Evolutionary conservation across 345 rosid species (phyloP).

Genomic region (Rubroshorea leprosula): DNA sequence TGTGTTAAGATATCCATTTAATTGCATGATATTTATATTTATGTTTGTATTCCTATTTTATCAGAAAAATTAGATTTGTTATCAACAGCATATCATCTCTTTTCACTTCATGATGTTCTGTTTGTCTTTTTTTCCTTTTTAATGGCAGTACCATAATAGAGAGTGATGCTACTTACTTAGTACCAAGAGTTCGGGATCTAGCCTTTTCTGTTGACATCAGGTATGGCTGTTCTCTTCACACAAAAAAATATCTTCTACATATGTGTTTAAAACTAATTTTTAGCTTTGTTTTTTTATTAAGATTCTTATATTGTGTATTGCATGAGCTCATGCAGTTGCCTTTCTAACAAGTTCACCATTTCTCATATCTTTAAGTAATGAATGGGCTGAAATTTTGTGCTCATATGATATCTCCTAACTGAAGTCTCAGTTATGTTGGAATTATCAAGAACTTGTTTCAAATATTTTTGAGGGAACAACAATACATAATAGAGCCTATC

Average conservation of each 20-base stretch:
- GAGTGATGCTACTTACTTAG: constrained; percentile 67
- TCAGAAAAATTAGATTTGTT: background rate
- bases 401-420: background rate
- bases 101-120: constrained; percentile 5
- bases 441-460: background rate
- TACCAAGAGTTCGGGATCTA: constrained; percentile 85
- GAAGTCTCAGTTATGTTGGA: background rate
- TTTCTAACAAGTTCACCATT: background rate
- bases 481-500: background rate
- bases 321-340: background rate
- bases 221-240: too few relatives aligned
- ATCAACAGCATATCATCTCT: constrained; percentile 2
- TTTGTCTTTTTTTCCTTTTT: constrained; percentile 8
- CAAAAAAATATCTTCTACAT: constrained; percentile 3
- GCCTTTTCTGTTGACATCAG: constrained; percentile 88
- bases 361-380: background rate
- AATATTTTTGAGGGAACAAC: background rate
- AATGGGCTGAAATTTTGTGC: background rate
- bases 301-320: too few relatives aligned
- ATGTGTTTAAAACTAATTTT: too few relatives aligned
- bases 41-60: background rate
- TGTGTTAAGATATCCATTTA: constrained; percentile 18
- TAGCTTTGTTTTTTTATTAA: too few relatives aligned
- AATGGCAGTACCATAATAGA: constrained; percentile 61
- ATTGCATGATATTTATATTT: too few relatives aligned